Evolutionary conservation across 495 filamentous ascomycete genomes (phyloP).

Genomic region (Hyaloscypha variabilis): DNA sequence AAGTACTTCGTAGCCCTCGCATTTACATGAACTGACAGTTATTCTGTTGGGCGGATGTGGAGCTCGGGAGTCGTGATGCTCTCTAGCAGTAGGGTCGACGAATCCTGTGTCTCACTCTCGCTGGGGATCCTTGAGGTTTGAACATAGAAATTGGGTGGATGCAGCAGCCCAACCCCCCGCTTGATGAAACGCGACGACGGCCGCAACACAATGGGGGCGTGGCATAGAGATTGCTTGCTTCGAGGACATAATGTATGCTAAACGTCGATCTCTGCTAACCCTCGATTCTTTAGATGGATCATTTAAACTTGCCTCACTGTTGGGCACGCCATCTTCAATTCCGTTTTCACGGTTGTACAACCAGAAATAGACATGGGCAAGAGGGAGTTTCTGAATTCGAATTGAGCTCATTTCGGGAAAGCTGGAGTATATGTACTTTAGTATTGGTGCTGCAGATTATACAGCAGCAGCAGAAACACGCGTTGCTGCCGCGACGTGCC

Average conservation of each 20-base stretch:
- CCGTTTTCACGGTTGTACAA: background rate
- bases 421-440: background rate
- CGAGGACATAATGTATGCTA: background rate
- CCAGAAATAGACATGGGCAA: background rate
- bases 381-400: background rate
- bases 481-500: background rate
- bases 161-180: background rate
- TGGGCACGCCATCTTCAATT: background rate
- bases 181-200: background rate
- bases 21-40: no score
- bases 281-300: background rate
- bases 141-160: background rate
- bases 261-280: background rate
- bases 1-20: no score
- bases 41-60: no score
- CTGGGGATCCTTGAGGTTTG: background rate
- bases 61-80: no score
- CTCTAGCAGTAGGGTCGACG: no score
- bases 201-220: background rate
- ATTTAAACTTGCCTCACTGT: background rate
- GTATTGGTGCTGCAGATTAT: background rate
- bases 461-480: background rate
- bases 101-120: background rate
- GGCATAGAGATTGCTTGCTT: background rate
- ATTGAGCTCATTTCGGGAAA: background rate